Conservation (phyloP, 2,329 filamentous ascomycete genomes). For the Pezicula radicicola region DNA sequence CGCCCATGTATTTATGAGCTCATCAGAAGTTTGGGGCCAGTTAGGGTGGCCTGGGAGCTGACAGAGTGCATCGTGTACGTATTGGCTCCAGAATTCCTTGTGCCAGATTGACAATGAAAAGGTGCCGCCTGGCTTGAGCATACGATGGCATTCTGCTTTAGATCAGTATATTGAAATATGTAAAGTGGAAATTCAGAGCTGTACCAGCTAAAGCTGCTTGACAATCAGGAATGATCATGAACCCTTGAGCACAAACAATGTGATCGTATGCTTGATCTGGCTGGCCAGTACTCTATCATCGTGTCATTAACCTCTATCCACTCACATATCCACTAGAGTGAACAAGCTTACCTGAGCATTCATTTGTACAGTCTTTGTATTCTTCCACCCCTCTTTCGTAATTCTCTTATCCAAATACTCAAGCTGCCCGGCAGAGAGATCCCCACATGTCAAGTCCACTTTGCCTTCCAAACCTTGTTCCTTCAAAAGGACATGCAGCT, state of each 20-base stretch:
- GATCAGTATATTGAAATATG: background rate
- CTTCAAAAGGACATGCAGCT: constrained; percentile 56
- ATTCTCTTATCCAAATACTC: constrained; percentile 6
- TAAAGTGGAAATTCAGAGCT: background rate
- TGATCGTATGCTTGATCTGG: constrained; percentile 1
- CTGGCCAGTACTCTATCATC: background rate
- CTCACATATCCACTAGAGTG: background rate
- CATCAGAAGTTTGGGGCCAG: constrained; percentile 6
- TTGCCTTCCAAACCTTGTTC: constrained; percentile 58
- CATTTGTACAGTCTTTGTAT: background rate
- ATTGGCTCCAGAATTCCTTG: constrained; percentile 2
- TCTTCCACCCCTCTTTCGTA: constrained; percentile 3
- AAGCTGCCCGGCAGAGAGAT: constrained; percentile 5
- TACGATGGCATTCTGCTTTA: constrained; percentile 5
- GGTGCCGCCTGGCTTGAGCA: constrained; percentile 5
- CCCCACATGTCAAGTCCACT: constrained; percentile 56
- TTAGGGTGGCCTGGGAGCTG: constrained; percentile 2
- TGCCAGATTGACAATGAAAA: constrained; percentile 5
- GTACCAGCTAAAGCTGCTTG: constrained; percentile 3
- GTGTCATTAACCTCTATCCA: background rate
- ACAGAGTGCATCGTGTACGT: constrained; percentile 1
- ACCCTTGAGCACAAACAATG: constrained; percentile 2
- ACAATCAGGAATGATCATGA: constrained; percentile 6
- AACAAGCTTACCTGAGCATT: background rate
- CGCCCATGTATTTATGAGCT: constrained; percentile 4